A percentile compares a stretch with the other conserved stretches of the same genome.
These are phyloP conservation scores for Podospora pseudopauciseta DNA, from an alignment of 495 filamentous ascomycete genomes.

Conservation along the genomic window DNA sequence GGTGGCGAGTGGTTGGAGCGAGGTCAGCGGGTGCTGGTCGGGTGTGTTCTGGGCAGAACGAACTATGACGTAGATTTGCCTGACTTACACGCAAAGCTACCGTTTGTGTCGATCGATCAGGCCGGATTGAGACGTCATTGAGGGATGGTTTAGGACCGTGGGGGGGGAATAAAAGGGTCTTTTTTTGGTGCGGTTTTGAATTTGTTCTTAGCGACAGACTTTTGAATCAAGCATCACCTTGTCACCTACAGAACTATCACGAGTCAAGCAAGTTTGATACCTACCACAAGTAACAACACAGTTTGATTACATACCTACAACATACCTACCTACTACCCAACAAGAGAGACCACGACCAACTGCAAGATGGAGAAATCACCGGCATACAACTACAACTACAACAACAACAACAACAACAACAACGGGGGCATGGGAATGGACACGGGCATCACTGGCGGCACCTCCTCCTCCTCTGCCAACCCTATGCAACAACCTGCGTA, in stretches of 20 bases:
- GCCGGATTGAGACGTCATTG: not conserved
- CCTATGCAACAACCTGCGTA: not conserved
- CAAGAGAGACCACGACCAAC: not conserved
- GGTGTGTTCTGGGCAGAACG: not conserved
- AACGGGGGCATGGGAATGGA: not conserved
- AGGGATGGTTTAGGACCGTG: not conserved
- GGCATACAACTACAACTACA: not conserved
- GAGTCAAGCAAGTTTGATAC: not conserved
- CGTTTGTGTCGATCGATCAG: not conserved
- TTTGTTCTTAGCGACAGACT: not conserved
- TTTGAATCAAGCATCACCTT: not conserved
- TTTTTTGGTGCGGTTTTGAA: not conserved
- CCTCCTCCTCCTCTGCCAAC: not conserved
- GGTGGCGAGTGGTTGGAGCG: not conserved
- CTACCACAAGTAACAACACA: not conserved
- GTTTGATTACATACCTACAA: no score
- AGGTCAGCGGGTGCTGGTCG: not conserved
- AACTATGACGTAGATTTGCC: conserved; percentile 2
- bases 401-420: no score
- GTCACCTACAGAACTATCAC: not conserved
- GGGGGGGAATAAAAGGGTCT: not conserved
- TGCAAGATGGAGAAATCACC: not conserved
- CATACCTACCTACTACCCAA: no score
- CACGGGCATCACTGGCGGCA: not conserved
- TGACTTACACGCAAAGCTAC: conserved; percentile 2